phyloP scores from a whole-genome alignment of 2,329 filamentous ascomycete genomes.

The Aspergillus tanneri region DNA sequence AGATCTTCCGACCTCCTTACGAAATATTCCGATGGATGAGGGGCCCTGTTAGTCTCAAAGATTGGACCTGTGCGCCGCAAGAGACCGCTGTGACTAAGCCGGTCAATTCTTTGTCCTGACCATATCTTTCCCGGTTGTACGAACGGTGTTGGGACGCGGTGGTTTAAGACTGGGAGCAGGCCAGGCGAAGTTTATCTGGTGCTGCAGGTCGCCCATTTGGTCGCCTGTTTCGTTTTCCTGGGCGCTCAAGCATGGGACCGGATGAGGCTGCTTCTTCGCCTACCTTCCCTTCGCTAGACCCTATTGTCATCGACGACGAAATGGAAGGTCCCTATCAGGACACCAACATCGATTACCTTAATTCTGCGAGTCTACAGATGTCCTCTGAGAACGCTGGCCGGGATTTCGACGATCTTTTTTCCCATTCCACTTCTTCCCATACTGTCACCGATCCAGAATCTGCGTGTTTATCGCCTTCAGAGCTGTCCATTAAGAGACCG shows the following conservation, averaged over 20 bases:
- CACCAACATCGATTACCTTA: conserved; percentile 45
- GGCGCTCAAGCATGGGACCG: conserved; percentile 37
- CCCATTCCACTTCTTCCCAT: conserved; percentile 33
- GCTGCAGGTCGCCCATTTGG: conserved; percentile 11
- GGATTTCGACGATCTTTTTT: conserved; percentile 46
- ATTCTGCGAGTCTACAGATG: conserved; percentile 39
- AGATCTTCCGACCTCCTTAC: neutral
- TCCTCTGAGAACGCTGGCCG: conserved; percentile 38
- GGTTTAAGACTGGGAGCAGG: conserved; percentile 3
- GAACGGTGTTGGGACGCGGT: neutral
- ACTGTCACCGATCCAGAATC: conserved; percentile 29
- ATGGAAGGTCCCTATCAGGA: conserved; percentile 44
- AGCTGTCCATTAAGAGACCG: conserved; percentile 28
- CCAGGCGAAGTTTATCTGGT: conserved; percentile 5
- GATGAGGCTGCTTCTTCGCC: conserved; percentile 37
- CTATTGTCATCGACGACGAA: conserved; percentile 45
- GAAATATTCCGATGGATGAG: conserved; percentile 10
- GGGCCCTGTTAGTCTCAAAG: conserved; percentile 10
- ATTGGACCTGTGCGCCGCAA: conserved; percentile 9
- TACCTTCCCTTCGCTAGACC: conserved; percentile 39
- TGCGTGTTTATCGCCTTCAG: conserved; percentile 31
- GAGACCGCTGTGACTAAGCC: conserved; percentile 3
- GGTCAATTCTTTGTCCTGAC: conserved; percentile 3
- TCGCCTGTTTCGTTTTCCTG: conserved; percentile 3
- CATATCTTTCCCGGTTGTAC: neutral